Base-by-base conservation (phyloP, 2,329 filamentous ascomycete species). In the Calonectria multiphialidica region DNA sequence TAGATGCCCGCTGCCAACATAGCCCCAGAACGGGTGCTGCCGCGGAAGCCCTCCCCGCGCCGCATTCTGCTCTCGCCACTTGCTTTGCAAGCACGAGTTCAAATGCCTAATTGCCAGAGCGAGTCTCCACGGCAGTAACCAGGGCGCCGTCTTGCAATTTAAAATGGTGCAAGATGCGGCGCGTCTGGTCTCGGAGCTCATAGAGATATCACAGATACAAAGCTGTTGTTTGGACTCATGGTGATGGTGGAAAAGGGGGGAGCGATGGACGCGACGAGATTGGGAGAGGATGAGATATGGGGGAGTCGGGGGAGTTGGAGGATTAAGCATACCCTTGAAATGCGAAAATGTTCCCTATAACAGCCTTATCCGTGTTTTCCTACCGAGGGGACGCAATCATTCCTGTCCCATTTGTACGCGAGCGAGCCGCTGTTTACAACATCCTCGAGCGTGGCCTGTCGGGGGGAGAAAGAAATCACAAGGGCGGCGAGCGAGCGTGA, bases 301-400 rank as follows among this genome's bases (percentile, higher is more conserved):
- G 53, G 68, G 73, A 59, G 72, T 64, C 68, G 74, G 76, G 69
- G 53, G 35, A 37, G 68, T 75, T 68, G 72, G 75, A 73, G 75
- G 72, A 72, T 78, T 77, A 76, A 75, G 77, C 82, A 83, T 83
- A 83, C 82, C 81, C 82, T 81, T 77, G 76, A 78, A 75, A 66
- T 67, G 76, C 63, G 65, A 59, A 75, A 72, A 65, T 47, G 53
- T 66, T 73, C 76, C 71, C 74, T 76, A 71, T 72, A 67, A 70
- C 66, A 74, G 73, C 59, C 78, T 74, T 75, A 76, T 76, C 74
- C 74, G 79, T 59, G 33, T 77, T 65, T 79, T 79, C 75, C 77
- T 80, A 74, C 76, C 74, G 76, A 74, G 67, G 69, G 70, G 57
- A 50, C 71, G 70, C 55, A 71, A 68, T 71, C 66, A 70, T 68